Conservation (phyloP, 2,329 filamentous ascomycete genomes). For the Lachnum nothofagi region DNA sequence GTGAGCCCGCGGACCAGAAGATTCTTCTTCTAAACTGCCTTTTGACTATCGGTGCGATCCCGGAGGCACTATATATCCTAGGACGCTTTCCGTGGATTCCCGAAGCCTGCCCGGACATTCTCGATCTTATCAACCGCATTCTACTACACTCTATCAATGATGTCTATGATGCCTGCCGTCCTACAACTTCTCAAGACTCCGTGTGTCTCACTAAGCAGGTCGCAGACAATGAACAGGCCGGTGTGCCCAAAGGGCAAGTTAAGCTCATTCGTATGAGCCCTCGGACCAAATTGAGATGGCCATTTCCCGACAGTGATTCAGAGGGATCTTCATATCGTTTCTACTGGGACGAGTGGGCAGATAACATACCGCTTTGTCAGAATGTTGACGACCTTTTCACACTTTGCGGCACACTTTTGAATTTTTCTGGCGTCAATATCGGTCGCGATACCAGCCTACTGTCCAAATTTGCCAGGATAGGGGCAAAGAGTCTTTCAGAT, state of each 20-base stretch:
- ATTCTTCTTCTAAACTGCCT: constrained; percentile 77
- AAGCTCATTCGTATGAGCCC: constrained; percentile 54
- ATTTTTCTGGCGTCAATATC: constrained; percentile 81
- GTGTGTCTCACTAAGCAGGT: constrained; percentile 44
- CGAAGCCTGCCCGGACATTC: constrained; percentile 76
- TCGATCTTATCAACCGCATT: constrained; percentile 78
- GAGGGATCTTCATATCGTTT: constrained; percentile 76
- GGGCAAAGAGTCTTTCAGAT: constrained; percentile 64
- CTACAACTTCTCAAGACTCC: constrained; percentile 38
- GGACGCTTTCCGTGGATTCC: constrained; percentile 90
- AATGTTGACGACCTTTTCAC: constrained; percentile 85
- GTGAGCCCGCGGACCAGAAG: constrained; percentile 83
- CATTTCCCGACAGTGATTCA: constrained; percentile 75
- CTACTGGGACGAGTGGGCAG: constrained; percentile 96
- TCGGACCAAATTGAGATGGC: constrained; percentile 75
- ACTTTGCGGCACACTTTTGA: constrained; percentile 77
- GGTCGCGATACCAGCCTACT: constrained; percentile 75
- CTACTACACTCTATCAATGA: constrained; percentile 76
- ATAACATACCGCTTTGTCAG: constrained; percentile 88
- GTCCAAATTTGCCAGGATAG: constrained; percentile 80
- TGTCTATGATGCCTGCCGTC: constrained; percentile 49
- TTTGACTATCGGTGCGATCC: constrained; percentile 84
- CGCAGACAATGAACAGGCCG: constrained; percentile 57
- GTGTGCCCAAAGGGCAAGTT: constrained; percentile 64
- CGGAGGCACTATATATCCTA: constrained; percentile 86